These are phyloP conservation scores for Coemansia sp. DNA, from an alignment of 192 early-diverging fungal species.

Conservation along the genomic window DNA sequence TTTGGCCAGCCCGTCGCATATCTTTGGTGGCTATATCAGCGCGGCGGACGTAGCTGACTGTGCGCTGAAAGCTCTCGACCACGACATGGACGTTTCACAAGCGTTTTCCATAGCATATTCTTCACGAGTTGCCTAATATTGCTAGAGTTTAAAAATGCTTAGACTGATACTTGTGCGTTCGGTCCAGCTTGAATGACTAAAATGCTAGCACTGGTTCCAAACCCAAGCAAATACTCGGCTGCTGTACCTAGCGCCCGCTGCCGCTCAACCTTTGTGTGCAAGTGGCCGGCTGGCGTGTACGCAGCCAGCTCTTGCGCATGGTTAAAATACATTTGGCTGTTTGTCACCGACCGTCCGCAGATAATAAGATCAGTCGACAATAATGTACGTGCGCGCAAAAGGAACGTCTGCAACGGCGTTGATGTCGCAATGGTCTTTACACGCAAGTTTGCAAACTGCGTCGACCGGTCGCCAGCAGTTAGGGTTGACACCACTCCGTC, in stretches of 20 bases:
- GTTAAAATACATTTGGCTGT: slow-evolving; percentile 31
- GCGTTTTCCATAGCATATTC: slow-evolving; percentile 47
- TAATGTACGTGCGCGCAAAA: slow-evolving; percentile 34
- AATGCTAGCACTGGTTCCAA: slow-evolving; percentile 50
- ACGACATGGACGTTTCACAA: slow-evolving; percentile 36
- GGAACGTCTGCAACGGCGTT: slow-evolving; percentile 41
- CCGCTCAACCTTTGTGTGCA: slow-evolving; percentile 28
- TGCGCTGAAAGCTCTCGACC: slow-evolving; percentile 34
- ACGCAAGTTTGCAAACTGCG: slow-evolving; percentile 34
- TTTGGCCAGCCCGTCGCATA: slow-evolving; percentile 31
- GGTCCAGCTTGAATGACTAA: slow-evolving; percentile 51
- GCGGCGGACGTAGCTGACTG: slow-evolving; percentile 36
- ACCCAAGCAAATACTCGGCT: slow-evolving; percentile 43
- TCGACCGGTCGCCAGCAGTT: slow-evolving; percentile 20
- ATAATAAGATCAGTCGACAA: slow-evolving; percentile 26
- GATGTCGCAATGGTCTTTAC: slow-evolving; percentile 41
- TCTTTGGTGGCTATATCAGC: slow-evolving; percentile 42
- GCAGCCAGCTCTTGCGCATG: slow-evolving; percentile 22
- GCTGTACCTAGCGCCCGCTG: slow-evolving; percentile 43
- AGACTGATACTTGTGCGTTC: neutral
- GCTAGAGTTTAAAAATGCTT: neutral
- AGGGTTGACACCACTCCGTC: slow-evolving; percentile 1
- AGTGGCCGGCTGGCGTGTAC: slow-evolving; percentile 23
- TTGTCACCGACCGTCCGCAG: slow-evolving; percentile 36
- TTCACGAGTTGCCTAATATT: slow-evolving; percentile 27